Conservation (phyloP, 257 asterid genomes). For the Solanum sparsipilum region DNA sequence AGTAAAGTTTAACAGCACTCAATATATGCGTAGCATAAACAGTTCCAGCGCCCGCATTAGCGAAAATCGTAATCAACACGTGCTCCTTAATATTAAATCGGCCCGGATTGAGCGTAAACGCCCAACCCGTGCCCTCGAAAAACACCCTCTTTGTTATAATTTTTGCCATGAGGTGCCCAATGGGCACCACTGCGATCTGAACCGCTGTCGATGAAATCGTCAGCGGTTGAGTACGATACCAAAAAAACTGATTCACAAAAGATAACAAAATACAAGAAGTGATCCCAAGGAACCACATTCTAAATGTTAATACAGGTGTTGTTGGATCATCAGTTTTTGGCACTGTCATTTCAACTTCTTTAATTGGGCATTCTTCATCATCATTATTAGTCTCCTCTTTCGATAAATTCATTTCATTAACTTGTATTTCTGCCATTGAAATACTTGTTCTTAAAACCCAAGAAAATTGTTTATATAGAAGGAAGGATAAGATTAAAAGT, state of each 20-base stretch:
- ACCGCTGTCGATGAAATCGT: slow-evolving; percentile 15
- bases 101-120: slow-evolving; percentile 35
- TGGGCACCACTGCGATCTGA: slow-evolving; percentile 32
- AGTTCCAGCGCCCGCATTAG: slow-evolving; percentile 36
- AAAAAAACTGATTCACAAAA: slow-evolving; percentile 37
- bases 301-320: slow-evolving; percentile 26
- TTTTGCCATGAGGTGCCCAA: slow-evolving; percentile 34
- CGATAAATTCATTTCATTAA: background rate
- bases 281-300: slow-evolving; percentile 40
- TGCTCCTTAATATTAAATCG: slow-evolving; percentile 46
- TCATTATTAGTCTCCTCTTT: background rate
- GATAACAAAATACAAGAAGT: slow-evolving; percentile 16
- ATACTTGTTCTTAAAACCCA: background rate
- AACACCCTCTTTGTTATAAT: slow-evolving; percentile 9
- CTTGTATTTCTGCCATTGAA: background rate
- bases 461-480: background rate
- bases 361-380: slow-evolving; percentile 13
- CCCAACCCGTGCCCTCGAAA: slow-evolving; percentile 18
- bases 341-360: slow-evolving; percentile 34
- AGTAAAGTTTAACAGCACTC: slow-evolving; percentile 37
- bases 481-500: background rate
- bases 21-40: slow-evolving; percentile 45
- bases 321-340: slow-evolving; percentile 37
- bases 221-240: slow-evolving; percentile 30
- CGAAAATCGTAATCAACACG: slow-evolving; percentile 39